Percentiles rank a stretch among this genome's conserved stretches.
Evolutionary conservation across 768 basidiomycete genomes (phyloP).

Genomic region (Rhizopogon vulgaris): DNA sequence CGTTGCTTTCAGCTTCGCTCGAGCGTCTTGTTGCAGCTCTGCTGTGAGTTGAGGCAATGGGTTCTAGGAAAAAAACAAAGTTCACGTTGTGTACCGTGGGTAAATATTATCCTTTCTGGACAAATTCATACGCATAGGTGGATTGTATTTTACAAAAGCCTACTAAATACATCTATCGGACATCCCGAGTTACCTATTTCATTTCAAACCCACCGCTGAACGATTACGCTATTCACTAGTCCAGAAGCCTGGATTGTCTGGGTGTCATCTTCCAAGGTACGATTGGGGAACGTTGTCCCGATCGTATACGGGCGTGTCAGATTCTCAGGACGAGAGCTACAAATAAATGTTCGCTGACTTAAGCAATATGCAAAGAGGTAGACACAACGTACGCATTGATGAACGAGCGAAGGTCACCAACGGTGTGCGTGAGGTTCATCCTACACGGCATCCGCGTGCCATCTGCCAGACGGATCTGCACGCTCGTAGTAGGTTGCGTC

Average conservation of each 20-base stretch:
- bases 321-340: constrained; percentile 69
- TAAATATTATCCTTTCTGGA: neutral
- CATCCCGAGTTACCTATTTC: neutral
- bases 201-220: constrained; percentile 65
- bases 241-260: constrained; percentile 70
- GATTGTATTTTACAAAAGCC: neutral
- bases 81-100: constrained; percentile 1
- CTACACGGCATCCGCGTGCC: constrained; percentile 81
- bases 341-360: neutral
- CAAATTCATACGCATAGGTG: neutral
- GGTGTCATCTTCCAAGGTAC: constrained; percentile 55
- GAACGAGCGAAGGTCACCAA: constrained; percentile 77
- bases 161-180: neutral
- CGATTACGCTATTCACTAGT: constrained; percentile 75
- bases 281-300: constrained; percentile 85
- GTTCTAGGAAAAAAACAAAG: constrained; percentile 8
- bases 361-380: neutral
- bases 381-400: constrained; percentile 74
- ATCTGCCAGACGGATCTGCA: constrained; percentile 88
- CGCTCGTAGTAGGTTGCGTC: constrained; percentile 73
- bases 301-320: constrained; percentile 61
- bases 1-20: neutral
- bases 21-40: neutral
- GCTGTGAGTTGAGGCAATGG: constrained; percentile 1
- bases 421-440: constrained; percentile 89